Conservation (phyloP, 2,329 filamentous ascomycete genomes). For the Sclerotinia glacialis region DNA sequence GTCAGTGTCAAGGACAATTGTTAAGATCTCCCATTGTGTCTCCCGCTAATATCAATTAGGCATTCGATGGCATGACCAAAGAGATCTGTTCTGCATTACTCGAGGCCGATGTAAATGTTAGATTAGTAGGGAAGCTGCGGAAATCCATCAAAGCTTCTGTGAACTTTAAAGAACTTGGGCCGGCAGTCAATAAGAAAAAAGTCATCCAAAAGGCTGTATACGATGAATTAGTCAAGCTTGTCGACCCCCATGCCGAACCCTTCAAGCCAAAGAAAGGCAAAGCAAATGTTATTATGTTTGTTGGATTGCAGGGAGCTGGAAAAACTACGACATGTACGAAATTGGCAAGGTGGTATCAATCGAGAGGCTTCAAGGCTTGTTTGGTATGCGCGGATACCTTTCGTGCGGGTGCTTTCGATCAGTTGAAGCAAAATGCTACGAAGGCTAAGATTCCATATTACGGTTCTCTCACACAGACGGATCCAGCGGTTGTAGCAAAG, state of each 20-base stretch:
- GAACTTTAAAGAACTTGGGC: constrained; percentile 90
- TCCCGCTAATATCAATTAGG: constrained; percentile 53
- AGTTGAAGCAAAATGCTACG: constrained; percentile 97
- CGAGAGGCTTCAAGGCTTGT: constrained; percentile 86
- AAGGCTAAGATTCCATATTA: constrained; percentile 99
- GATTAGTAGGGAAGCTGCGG: constrained; percentile 83
- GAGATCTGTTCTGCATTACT: constrained; percentile 94
- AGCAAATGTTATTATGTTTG: constrained; percentile 98
- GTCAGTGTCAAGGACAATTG: constrained; percentile 44
- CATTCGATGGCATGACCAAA: constrained; percentile 97
- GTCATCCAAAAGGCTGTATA: constrained; percentile 97
- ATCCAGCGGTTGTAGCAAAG: constrained; percentile 87
- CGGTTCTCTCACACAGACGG: constrained; percentile 91
- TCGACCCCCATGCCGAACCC: constrained; percentile 90
- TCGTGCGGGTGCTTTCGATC: constrained; percentile 95
- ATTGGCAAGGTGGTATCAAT: constrained; percentile 90
- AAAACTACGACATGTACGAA: constrained; percentile 99
- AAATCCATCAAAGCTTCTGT: constrained; percentile 89
- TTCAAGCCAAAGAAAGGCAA: constrained; percentile 98
- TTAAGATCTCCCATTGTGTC: constrained; percentile 9
- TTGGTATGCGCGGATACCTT: constrained; percentile 98
- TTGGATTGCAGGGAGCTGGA: constrained; percentile 93
- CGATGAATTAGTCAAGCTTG: constrained; percentile 91
- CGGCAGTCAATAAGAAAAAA: constrained; percentile 95
- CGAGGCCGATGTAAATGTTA: constrained; percentile 96